Base-by-base conservation (phyloP, 1,139 yeast species). In the Candida tetrigidarum region DNA sequence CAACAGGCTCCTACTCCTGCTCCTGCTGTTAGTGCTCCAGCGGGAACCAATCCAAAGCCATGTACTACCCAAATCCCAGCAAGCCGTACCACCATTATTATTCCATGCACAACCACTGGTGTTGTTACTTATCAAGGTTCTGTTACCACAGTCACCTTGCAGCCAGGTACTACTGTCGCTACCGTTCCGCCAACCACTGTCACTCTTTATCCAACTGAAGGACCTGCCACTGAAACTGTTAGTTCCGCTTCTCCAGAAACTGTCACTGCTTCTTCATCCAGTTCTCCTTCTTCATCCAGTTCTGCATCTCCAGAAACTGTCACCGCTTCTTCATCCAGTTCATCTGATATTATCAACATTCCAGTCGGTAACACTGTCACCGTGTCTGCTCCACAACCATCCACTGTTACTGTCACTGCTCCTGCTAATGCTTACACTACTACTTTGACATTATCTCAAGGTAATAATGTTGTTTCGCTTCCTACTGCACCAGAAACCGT, bases 171-270 rank as follows among this genome's bases (percentile, higher is more conserved):
- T 25, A 30, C 37, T 11, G 25, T 30, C 16, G 33, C 42, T 11
- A 39, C 37, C 16, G 28, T 29, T 19, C 36, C 42, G 6, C 20
- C 38, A 29, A 32, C 42, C 34, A 30, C 34, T 9, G 39, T 42
- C 23, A 27, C 41, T 23, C 16, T 22, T 42, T 18, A 37, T 37
- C 23, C 38, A 12, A 22, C 25, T 22, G 9, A 7, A 22, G 9
- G 6, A 7, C 9, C 6, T 10, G 9, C 25, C 25, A 22, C 25
- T 10, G 9, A 7, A 7, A 10, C 25, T 22, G 14, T 27, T 4
- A 15, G 16, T 19, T 16, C n/a, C n/a, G n/a, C n/a, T n/a, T n/a
- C n/a, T n/a, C n/a, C n/a, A n/a, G n/a, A n/a, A n/a, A n/a, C n/a
- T n/a, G n/a, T n/a, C n/a, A n/a, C n/a, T n/a, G n/a, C n/a, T n/a